phyloP scores from a whole-genome alignment of 371 early-diverging fungal genomes.

The Haplosporangium sp. region DNA sequence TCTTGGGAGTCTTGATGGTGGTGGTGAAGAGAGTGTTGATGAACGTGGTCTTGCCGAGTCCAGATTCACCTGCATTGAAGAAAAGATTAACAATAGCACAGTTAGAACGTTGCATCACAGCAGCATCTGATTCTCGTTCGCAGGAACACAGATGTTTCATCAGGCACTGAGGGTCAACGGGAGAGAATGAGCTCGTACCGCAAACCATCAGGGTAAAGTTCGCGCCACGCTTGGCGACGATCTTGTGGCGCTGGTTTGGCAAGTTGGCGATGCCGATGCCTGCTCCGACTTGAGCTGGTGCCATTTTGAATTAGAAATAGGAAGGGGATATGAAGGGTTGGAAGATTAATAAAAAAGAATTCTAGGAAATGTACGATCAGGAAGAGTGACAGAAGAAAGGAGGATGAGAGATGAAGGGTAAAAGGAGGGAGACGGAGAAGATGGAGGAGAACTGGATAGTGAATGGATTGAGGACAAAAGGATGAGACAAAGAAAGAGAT shows the following conservation, averaged over 20 bases:
- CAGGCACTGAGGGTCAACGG: too few species aligned
- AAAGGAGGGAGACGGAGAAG: too few species aligned
- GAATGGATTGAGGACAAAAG: too few species aligned
- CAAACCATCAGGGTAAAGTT: slow-evolving; percentile 97
- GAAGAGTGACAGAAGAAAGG: neutral
- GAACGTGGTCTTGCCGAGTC: slow-evolving; percentile 91
- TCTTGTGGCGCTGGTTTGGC: slow-evolving; percentile 98
- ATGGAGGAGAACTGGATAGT: too few species aligned
- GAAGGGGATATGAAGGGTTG: neutral
- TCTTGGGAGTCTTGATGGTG: slow-evolving; percentile 89
- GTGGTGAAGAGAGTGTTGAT: slow-evolving; percentile 92
- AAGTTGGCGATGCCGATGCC: slow-evolving; percentile 98
- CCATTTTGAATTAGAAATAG: too few species aligned
- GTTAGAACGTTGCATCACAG: too few species aligned
- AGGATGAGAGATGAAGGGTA: neutral
- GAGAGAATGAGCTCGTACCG: too few species aligned
- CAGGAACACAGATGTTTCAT: too few species aligned
- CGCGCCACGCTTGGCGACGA: slow-evolving; percentile 93
- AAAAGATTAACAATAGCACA: too few species aligned
- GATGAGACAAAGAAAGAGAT: too few species aligned
- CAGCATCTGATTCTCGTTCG: too few species aligned
- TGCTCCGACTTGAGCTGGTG: slow-evolving; percentile 65
- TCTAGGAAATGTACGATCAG: neutral
- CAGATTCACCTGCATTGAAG: slow-evolving; percentile 80
- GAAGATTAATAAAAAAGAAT: neutral